Base-by-base conservation (phyloP, 2,329 filamentous ascomycete genomes). In the Sclerotinia trifoliorum region DNA sequence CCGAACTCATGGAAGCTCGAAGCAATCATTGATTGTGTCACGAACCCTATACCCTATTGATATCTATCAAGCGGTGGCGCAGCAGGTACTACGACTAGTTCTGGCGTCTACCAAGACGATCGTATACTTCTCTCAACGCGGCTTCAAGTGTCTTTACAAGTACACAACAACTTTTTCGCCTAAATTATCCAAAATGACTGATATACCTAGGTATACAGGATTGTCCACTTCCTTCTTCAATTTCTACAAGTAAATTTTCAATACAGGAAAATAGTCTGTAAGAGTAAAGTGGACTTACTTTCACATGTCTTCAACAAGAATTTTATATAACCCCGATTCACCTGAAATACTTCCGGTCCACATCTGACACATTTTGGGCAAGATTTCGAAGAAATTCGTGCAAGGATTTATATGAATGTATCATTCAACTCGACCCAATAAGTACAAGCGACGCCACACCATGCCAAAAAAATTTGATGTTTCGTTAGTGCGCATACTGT, bases 351-450 rank as follows among this genome's bases (percentile, higher is more conserved):
- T 48, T 51, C 55, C 52, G 46, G 32, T 65, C 66, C 52, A 48
- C 61, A 48, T 65, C 51, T 57, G 62, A 46, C 35, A 24, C 49
- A 49, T 13, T 52, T 68, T 65, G 51, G 66, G 51, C 58, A 57
- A 21, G 19, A 65, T 35, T 63, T 63, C 56, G 58, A 54, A 64
- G 44, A 57, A 55, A 17, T 57, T 11, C n/a, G 13, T 26, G 48
- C 67, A 68, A 21, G 67, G 67, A 48, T 65, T 56, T 66, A 63
- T 54, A 63, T 68, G 67, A 58, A 58, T 68, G 44, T 66, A 39
- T 44, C 60, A 49, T 68, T 52, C 54, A 57, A 44, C 42, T 60
- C 56, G 35, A 61, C 42, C 46, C 24, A 46, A 58, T 58, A 60
- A 46, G 62, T 52, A 57, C 49, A 32, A 49, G 62, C 17, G 35